Conservation (phyloP, 257 asterid genomes). For the Misopates orontium region DNA sequence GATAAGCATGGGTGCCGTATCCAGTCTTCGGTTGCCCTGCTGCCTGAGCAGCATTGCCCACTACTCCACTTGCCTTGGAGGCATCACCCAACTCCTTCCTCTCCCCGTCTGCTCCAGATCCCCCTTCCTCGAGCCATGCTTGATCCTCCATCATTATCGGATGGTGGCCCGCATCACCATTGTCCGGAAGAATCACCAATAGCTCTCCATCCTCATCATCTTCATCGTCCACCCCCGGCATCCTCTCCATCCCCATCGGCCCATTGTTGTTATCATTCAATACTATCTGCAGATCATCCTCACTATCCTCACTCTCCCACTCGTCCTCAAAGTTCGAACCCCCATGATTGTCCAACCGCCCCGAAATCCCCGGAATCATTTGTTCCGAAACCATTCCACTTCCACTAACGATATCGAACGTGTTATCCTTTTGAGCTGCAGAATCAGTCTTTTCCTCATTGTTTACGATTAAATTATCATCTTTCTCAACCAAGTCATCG, state of each 20-base stretch:
- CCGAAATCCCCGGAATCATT: conserved; percentile 68
- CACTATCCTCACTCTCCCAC: conserved; percentile 65
- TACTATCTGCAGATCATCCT: conserved; percentile 82
- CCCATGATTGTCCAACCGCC: conserved; percentile 33
- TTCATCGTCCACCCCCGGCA: background rate
- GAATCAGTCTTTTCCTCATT: conserved; percentile 18
- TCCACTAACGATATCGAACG: conserved; percentile 7
- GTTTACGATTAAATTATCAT: conserved; percentile 22
- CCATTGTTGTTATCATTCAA: conserved; percentile 57
- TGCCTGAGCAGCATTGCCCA: conserved; percentile 33
- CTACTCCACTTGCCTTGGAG: conserved; percentile 56
- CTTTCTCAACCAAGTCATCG: conserved; percentile 48
- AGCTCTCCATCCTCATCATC: conserved; percentile 78
- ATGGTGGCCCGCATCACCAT: conserved; percentile 49
- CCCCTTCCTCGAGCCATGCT: conserved; percentile 57
- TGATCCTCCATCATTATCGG: conserved; percentile 50
- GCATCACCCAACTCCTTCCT: conserved; percentile 65
- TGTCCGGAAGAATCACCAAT: conserved; percentile 73
- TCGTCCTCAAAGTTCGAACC: conserved; percentile 49
- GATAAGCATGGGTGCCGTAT: conserved; percentile 62
- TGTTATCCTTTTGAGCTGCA: background rate
- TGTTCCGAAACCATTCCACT: conserved; percentile 30
- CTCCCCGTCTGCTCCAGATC: conserved; percentile 71
- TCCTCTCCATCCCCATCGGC: conserved; percentile 55
- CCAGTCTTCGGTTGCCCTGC: conserved; percentile 61